Evolutionary conservation across 2,329 filamentous ascomycete species (phyloP).

Genomic region (Cercospora zeina): DNA sequence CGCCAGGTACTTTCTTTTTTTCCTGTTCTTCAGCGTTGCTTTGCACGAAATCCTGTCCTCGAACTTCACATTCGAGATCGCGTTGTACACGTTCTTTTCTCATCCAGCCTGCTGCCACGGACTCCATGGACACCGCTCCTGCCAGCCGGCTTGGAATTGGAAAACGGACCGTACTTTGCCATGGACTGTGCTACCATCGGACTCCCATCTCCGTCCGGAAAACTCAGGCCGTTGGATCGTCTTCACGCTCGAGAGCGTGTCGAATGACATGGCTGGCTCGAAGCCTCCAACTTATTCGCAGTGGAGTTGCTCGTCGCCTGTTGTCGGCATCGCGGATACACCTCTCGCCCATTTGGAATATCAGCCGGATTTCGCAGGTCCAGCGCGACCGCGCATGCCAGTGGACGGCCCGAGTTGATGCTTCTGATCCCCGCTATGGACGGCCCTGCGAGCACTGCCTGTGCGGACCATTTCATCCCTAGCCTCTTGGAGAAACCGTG

Average conservation of each 20-base stretch:
- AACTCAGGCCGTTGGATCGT: not conserved
- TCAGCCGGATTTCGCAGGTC: not conserved
- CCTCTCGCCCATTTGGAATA: not conserved
- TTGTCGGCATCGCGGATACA: slow-evolving; percentile 6
- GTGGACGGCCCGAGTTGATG: not conserved
- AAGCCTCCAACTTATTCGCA: slow-evolving; percentile 14
- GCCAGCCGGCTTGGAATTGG: slow-evolving; percentile 14
- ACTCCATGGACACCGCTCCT: not conserved
- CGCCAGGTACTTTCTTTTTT: slow-evolving; percentile 42
- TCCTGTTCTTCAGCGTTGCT: slow-evolving; percentile 26
- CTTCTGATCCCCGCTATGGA: not conserved
- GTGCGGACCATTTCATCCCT: not conserved
- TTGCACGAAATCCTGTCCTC: slow-evolving; percentile 28
- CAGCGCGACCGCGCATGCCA: not conserved
- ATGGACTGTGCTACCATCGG: not conserved
- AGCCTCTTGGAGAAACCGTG: too few species aligned
- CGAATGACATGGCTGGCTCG: not conserved
- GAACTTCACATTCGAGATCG: slow-evolving; percentile 16
- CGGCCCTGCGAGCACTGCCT: not conserved
- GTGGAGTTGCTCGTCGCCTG: slow-evolving; percentile 17
- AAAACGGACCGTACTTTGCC: not conserved
- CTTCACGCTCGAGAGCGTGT: too few species aligned
- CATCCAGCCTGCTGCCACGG: not conserved
- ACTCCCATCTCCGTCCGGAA: not conserved
- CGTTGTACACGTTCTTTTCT: slow-evolving; percentile 26